These are phyloP conservation scores for Microdochium trichocladiopsis DNA, from an alignment of 2,329 filamentous ascomycete species.

Conservation along the genomic window DNA sequence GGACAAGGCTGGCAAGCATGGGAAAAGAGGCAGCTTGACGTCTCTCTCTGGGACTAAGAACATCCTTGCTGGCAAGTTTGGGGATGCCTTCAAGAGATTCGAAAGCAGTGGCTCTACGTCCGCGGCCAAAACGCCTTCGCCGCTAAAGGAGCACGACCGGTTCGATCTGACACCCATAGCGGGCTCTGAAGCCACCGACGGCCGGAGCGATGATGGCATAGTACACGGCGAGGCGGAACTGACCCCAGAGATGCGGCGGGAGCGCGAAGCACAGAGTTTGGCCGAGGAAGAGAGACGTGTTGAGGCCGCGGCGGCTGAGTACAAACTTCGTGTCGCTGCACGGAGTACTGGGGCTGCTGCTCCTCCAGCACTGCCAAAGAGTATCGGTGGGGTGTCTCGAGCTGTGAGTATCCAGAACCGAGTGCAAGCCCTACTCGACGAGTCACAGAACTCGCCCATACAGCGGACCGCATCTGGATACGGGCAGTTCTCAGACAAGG, in stretches of 20 bases:
- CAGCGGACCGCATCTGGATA: slow-evolving; percentile 80
- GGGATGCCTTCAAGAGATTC: slow-evolving; percentile 89
- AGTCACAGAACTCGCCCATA: slow-evolving; percentile 59
- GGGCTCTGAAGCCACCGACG: slow-evolving; percentile 67
- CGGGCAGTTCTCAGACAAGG: slow-evolving; percentile 69
- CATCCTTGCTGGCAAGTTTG: slow-evolving; percentile 81
- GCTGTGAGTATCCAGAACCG: slow-evolving; percentile 88
- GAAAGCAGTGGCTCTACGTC: slow-evolving; percentile 46
- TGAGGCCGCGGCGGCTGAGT: slow-evolving; percentile 81
- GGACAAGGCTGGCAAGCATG: slow-evolving; percentile 45
- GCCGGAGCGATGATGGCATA: slow-evolving; percentile 59
- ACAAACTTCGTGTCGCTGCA: slow-evolving; percentile 66
- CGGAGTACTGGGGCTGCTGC: slow-evolving; percentile 34
- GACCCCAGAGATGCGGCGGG: slow-evolving; percentile 81
- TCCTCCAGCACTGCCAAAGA: slow-evolving; percentile 40
- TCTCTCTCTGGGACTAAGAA: slow-evolving; percentile 70
- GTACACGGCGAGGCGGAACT: slow-evolving; percentile 60
- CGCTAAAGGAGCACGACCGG: slow-evolving; percentile 38
- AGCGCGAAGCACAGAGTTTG: slow-evolving; percentile 75
- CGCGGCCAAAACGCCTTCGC: slow-evolving; percentile 37
- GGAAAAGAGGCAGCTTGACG: slow-evolving; percentile 68
- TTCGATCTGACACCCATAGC: slow-evolving; percentile 62
- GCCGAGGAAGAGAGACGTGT: slow-evolving; percentile 87
- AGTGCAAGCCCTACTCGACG: slow-evolving; percentile 77
- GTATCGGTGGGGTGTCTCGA: slow-evolving; percentile 51